phyloP scores from a whole-genome alignment of 2,329 filamentous ascomycete species.

The Colletotrichum liaoningense region DNA sequence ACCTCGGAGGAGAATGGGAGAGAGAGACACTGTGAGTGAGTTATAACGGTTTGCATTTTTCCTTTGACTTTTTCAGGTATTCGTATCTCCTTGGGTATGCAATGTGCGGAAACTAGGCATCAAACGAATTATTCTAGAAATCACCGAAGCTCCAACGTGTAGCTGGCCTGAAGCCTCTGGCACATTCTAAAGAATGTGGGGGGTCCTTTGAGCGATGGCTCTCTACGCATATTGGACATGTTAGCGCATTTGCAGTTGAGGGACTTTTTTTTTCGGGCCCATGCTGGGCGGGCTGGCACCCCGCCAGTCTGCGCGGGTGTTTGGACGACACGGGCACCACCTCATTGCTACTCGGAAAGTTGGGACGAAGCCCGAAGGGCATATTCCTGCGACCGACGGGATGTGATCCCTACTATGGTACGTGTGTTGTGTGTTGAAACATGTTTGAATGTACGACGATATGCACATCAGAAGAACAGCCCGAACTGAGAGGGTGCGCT shows the following conservation, averaged over 20 bases:
- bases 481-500: neutral
- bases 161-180: conserved; percentile 15
- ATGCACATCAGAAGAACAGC: neutral
- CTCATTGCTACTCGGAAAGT: neutral
- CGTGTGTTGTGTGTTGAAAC: conserved; percentile 25
- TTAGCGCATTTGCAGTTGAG: conserved; percentile 1
- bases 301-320: neutral
- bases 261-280: neutral
- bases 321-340: conserved; percentile 20
- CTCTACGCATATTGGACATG: neutral
- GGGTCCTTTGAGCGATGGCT: conserved; percentile 24
- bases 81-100: neutral
- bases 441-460: conserved; percentile 12
- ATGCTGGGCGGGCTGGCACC: neutral
- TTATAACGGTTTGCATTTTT: neutral
- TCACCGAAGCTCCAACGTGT: neutral
- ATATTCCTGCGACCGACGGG: neutral
- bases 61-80: neutral
- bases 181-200: conserved; percentile 24
- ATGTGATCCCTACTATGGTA: neutral
- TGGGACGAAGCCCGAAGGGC: conserved; percentile 18
- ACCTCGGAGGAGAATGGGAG: neutral
- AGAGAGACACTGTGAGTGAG: neutral
- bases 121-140: neutral
- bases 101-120: neutral